Evolutionary conservation across 768 basidiomycete genomes (phyloP).

Genomic region (Macrolepiota albuminosa): DNA sequence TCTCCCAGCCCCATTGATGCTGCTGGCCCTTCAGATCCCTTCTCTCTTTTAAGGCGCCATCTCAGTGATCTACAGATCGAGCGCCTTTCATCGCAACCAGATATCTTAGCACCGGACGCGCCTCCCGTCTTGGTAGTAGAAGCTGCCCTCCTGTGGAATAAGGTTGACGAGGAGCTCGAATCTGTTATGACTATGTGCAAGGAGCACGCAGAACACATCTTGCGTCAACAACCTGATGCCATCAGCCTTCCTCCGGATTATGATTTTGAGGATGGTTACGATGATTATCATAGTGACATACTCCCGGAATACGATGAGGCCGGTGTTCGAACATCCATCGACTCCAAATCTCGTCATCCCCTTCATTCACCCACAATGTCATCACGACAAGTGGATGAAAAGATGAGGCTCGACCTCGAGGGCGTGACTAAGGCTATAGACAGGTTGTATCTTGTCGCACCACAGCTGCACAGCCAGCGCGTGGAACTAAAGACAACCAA

Average conservation of each 20-base stretch:
- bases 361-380: constrained; percentile 22
- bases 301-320: constrained; percentile 60
- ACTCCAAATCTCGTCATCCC: constrained; percentile 24
- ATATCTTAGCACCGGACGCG: constrained; percentile 27
- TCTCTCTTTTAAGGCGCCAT: constrained; percentile 61
- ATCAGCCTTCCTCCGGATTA: constrained; percentile 43
- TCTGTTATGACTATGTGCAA: constrained; percentile 61
- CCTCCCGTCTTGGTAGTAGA: constrained; percentile 52
- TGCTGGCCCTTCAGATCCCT: constrained; percentile 32
- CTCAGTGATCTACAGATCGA: constrained; percentile 64
- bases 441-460: constrained; percentile 77
- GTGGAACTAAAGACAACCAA: constrained; percentile 81
- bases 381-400: constrained; percentile 51
- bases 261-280: constrained; percentile 37
- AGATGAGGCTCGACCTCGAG: constrained; percentile 84
- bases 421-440: constrained; percentile 86
- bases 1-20: constrained; percentile 9
- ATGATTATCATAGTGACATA: constrained; percentile 32
- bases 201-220: constrained; percentile 41
- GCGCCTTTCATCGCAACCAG: constrained; percentile 39
- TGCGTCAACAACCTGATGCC: constrained; percentile 24
- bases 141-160: constrained; percentile 65
- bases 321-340: constrained; percentile 29
- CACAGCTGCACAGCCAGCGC: constrained; percentile 88
- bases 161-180: constrained; percentile 73